Base-by-base conservation (phyloP, 2,329 filamentous ascomycete species). In the Aspergillus sp. region DNA sequence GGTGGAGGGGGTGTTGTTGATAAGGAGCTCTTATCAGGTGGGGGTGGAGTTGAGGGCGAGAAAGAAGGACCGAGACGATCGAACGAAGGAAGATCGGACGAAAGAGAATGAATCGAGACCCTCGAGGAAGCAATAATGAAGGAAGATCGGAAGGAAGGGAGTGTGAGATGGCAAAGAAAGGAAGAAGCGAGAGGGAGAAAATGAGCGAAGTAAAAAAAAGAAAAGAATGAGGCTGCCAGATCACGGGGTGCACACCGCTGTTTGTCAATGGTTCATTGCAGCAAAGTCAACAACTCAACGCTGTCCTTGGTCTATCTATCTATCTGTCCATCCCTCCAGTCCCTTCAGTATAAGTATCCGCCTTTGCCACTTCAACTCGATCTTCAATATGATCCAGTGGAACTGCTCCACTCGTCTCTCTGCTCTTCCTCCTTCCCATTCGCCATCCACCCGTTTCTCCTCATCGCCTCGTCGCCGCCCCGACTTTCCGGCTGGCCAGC, bases 201-300 rank as follows among this genome's bases (percentile, higher is more conserved):
- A 42, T 48, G 53, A 45, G 48, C 47, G 47, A 51, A 10, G 43
- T 47, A 47, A 34, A 50, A 55, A 49, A 50, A 41, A 58, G 25
- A 38, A 47, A 54, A 47, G 41, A 53, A 34, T 17, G 20, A 25
- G 21, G 38, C 23, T 17, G 7, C 13, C 36, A 45, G 43, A 49
- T 49, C 45, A 46, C 49, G 52, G 49, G 53, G 32, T 34, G 34
- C 47, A 42, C 47, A 49, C 47, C 47, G 47, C 47, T 49, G 36
- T 13, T 49, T 43, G 29, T 10, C 34, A 21, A 32, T 45, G n/a
- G n/a, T 38, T 7, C 25, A 29, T 38, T 53, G 57, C 58, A 57
- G 58, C 47, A 38, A 45, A 41, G 40, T 44, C 25, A 29, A 29
- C 34, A 38, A n/a, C 34, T 38, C 34, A 38, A 17, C n/a, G 14